Base-by-base conservation (phyloP, 1,284 basidiomycete species). In the Tremellales sp. region DNA sequence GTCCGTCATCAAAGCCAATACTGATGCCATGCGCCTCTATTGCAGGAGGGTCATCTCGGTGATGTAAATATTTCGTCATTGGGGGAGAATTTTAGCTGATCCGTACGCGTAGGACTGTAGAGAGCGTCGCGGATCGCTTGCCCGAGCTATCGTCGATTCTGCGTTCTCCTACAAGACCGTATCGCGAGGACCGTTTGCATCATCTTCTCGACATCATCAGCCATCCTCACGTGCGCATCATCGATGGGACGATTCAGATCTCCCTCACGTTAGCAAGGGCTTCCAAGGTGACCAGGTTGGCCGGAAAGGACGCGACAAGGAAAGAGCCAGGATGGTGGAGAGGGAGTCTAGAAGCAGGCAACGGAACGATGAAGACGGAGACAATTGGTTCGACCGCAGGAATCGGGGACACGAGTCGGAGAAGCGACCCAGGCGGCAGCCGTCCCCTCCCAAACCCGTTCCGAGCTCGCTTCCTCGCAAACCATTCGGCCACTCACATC, bases 121-220 rank as follows among this genome's bases (percentile, higher is more conserved):
- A 24, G 76, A 77, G 31, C 63, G 77, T 2, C 73, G 78, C 2
- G 79, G 77, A 51, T 75, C 74, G 12, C 66, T 71, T 22, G 79
- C 80, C 50, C 64, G 74, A 31, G 78, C 82, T 0, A 65, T 70
- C 31, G 81, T 84, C 54, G 77, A 78, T 13, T 87, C 86, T 3
- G 87, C 88, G 2, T 94, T 93, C 68, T 81, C 86, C 53, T 68
- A 74, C 21, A 76, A 81, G 60, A 86, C 86, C 61, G 76, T 81
- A 9, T 75, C 78, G 40, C 76, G 79, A 0, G 87, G 90, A 0
- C 90, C 90, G 5, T 93, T 87, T 70, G 80, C 74, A 35, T 29
- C 29, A 6, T 13, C 35, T 13, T 40, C 41, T 22, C 39, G 32
- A n/a, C 28, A 24, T n/a, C 18, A 34, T 32, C 21, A 42, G 21